Evolutionary conservation across 129 eudicot genomes (phyloP), one percentile per base, ranked within the genome.

Genomic region (Kitagawia praeruptora): DNA sequence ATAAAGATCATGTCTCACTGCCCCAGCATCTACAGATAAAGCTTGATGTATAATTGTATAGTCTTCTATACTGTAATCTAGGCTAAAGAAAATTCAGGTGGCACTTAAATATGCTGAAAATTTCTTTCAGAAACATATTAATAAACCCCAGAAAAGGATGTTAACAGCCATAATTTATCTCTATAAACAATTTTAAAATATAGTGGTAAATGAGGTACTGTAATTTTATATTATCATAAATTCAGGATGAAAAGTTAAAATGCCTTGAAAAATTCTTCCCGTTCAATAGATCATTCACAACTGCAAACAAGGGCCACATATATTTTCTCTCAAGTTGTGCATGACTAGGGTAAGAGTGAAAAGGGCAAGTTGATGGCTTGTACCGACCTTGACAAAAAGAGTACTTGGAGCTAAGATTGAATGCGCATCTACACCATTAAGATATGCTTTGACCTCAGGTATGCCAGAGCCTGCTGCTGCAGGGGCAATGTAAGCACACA

Each of bases 391-490:
- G 28, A 95, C 99, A 69, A 92, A 89, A 76, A 95, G 91, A 18
- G 99, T 95, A 82, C 92, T 90, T 47, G 97, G 99, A 79, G 99
- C 99, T 77, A 95, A 84, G 76, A 95, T 95, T 74, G 97, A 89
- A 80, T 93, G 94, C 53, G 99, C 94, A 92, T 95, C 97, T 34
- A 95, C 87, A n/a, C 97, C 97, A 85, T 95, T 95, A 37, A 92
- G 94, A 84, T 95, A 95, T 66, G 99, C 97, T 87, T 95, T 95
- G 75, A 95, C 99, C 82, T 95, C 99, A 37, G 99, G 99, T 41
- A 95, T 95, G 71, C 97, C 99, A 66, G 99, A 95, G 10, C 99
- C 99, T 6, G 99, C 99, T 41, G 99, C 96, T 72, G 99, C 99
- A 69, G 99, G 99, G 76, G 99, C 99, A 81, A 95, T 56, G 83